phyloP scores from a whole-genome alignment of 2,329 filamentous ascomycete species.

The Beauveria caledonica region DNA sequence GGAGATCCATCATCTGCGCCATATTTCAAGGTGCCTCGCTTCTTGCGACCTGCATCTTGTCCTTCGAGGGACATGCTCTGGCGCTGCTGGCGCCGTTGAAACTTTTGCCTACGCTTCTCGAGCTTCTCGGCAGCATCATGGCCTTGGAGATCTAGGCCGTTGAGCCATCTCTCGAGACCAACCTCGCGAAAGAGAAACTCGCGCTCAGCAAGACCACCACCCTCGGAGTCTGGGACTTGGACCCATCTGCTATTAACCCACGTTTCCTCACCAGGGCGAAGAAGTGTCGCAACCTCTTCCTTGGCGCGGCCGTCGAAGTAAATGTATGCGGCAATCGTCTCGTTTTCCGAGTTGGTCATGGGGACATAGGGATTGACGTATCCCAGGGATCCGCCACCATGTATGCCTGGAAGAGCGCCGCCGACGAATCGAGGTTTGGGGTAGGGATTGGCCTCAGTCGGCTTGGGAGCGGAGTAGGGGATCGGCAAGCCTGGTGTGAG shows the following conservation, averaged over 20 bases:
- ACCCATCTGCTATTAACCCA: slow-evolving; percentile 99
- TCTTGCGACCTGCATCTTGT: slow-evolving; percentile 18
- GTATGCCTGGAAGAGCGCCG: slow-evolving; percentile 48
- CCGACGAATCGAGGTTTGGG: slow-evolving; percentile 79
- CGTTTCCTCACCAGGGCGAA: slow-evolving; percentile 90
- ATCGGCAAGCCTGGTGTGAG: slow-evolving; percentile 82
- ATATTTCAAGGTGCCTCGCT: slow-evolving; percentile 63
- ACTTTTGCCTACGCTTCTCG: slow-evolving; percentile 79
- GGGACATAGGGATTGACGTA: slow-evolving; percentile 81
- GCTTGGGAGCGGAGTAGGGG: slow-evolving; percentile 83
- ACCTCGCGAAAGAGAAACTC: slow-evolving; percentile 98
- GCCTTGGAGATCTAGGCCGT: slow-evolving; percentile 89
- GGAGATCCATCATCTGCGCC: slow-evolving; percentile 68
- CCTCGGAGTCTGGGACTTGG: slow-evolving; percentile 81
- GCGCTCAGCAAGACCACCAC: slow-evolving; percentile 87
- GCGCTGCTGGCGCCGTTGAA: slow-evolving; percentile 58
- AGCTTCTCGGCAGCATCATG: slow-evolving; percentile 84
- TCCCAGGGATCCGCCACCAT: slow-evolving; percentile 37
- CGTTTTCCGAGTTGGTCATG: slow-evolving; percentile 85
- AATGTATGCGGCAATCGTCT: slow-evolving; percentile 97
- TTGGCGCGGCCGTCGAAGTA: slow-evolving; percentile 95
- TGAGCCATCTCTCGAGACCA: slow-evolving; percentile 90
- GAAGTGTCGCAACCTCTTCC: slow-evolving; percentile 90
- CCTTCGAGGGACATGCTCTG: slow-evolving; percentile 42
- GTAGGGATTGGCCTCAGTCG: slow-evolving; percentile 65